A percentile compares a stretch with the other conserved stretches of the same genome.
Evolutionary conservation across 805 yeast species (phyloP).

Genomic region (Lachancea nothofagi): DNA sequence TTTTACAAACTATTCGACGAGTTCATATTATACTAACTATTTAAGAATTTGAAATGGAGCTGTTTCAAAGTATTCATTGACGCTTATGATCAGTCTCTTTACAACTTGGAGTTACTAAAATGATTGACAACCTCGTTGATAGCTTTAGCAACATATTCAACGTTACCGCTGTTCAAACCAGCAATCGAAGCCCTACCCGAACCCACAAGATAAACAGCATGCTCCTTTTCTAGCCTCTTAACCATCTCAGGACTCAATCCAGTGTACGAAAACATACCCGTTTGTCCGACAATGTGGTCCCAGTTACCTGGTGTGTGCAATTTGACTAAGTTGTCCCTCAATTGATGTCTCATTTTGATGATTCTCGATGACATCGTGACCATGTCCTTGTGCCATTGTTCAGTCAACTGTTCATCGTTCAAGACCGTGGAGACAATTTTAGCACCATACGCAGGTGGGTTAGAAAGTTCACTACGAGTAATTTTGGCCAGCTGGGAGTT

Average conservation of each 20-base stretch:
- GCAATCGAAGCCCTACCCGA: constrained; percentile 93
- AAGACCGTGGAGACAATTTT: constrained; percentile 77
- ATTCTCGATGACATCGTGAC: constrained; percentile 84
- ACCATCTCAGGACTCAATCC: constrained; percentile 79
- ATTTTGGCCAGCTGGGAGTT: constrained; percentile 69
- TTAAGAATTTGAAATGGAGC: too few species aligned
- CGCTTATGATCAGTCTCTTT: too few species aligned
- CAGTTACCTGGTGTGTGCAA: constrained; percentile 83
- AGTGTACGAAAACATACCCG: constrained; percentile 96
- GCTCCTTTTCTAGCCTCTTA: constrained; percentile 64
- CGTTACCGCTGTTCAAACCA: constrained; percentile 77
- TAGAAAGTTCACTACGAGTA: constrained; percentile 81
- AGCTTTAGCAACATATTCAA: constrained; percentile 71
- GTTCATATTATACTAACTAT: too few species aligned
- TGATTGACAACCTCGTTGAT: constrained; percentile 68
- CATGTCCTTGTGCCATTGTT: constrained; percentile 82
- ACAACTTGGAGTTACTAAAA: constrained; percentile 32
- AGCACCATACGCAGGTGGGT: constrained; percentile 95
- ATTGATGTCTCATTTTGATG: constrained; percentile 63
- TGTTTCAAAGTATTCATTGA: too few species aligned
- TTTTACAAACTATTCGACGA: too few species aligned
- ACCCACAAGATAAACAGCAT: constrained; percentile 73
- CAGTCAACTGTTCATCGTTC: constrained; percentile 55
- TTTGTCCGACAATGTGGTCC: constrained; percentile 86
- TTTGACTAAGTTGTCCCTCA: constrained; percentile 53